Percentiles rank a stretch among this genome's conserved stretches.
Conservation (phyloP, 1,284 basidiomycete species). For the Phlebopus sp. region DNA sequence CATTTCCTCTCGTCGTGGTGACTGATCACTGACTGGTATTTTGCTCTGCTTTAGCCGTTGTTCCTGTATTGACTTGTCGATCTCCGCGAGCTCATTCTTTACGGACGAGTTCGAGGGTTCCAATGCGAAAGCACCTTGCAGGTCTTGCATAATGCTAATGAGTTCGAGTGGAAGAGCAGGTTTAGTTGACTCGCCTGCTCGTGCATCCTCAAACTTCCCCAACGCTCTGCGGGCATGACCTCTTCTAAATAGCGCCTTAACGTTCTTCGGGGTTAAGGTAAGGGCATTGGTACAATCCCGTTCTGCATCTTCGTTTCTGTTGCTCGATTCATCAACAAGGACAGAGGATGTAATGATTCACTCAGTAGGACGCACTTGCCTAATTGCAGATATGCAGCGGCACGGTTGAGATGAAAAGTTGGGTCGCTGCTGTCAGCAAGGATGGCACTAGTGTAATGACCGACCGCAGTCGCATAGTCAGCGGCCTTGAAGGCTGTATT, state of each 20-base stretch:
- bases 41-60: constrained; percentile 32
- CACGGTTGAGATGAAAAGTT: constrained; percentile 75
- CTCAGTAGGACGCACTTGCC: constrained; percentile 62
- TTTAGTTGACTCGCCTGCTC: constrained; percentile 46
- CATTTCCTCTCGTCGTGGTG: constrained; percentile 1
- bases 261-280: constrained; percentile 49
- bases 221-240: constrained; percentile 62
- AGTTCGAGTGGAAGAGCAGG: constrained; percentile 1
- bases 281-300: constrained; percentile 66
- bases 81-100: constrained; percentile 51
- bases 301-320: constrained; percentile 70
- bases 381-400: constrained; percentile 81
- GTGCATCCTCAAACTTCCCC: constrained; percentile 51
- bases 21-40: constrained; percentile 11
- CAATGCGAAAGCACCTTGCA: constrained; percentile 49
- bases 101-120: constrained; percentile 61
- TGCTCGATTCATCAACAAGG: constrained; percentile 7
- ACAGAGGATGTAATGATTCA: constrained; percentile 2
- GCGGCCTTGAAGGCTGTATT: constrained; percentile 56
- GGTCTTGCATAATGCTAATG: constrained; percentile 43
- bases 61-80: constrained; percentile 39
- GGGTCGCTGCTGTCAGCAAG: constrained; percentile 59
- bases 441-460: constrained; percentile 74
- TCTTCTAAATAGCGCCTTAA: constrained; percentile 71
- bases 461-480: constrained; percentile 51